phyloP scores from a whole-genome alignment of 2,329 filamentous ascomycete species.

The Leptographium galeiforme region DNA sequence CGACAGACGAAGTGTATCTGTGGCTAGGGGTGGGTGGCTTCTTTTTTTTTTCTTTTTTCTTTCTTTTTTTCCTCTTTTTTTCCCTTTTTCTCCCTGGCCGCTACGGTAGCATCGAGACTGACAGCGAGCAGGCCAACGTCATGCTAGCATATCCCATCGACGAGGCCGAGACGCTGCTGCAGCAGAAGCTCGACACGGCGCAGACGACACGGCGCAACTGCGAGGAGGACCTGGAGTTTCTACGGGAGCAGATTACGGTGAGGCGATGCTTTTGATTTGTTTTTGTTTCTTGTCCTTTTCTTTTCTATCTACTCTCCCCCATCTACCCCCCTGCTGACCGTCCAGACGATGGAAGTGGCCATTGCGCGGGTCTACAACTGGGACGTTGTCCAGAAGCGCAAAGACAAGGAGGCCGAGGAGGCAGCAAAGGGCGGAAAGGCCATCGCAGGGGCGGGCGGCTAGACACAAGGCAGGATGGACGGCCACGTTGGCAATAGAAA shows the following conservation, averaged over 20 bases:
- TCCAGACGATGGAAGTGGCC: slow-evolving; percentile 89
- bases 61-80: background rate
- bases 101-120: background rate
- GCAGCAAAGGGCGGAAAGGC: slow-evolving; percentile 27
- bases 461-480: slow-evolving; percentile 2
- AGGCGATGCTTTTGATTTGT: slow-evolving; percentile 14
- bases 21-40: slow-evolving; percentile 70
- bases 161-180: slow-evolving; percentile 70
- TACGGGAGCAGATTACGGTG: slow-evolving; percentile 93
- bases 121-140: slow-evolving; percentile 60
- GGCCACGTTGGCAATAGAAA: background rate
- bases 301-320: background rate
- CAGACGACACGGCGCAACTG: slow-evolving; percentile 73
- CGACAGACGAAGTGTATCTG: slow-evolving; percentile 83
- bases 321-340: background rate
- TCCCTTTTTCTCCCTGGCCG: background rate
- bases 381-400: slow-evolving; percentile 91
- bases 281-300: background rate
- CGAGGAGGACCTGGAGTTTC: slow-evolving; percentile 90
- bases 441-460: slow-evolving; percentile 18
- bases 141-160: slow-evolving; percentile 91
- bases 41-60: background rate
- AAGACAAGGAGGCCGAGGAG: slow-evolving; percentile 63
- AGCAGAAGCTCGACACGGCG: slow-evolving; percentile 65
- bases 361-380: slow-evolving; percentile 98